Conservation (phyloP, 2,329 filamentous ascomycete genomes). For the Ceratocystis cubensis region DNA sequence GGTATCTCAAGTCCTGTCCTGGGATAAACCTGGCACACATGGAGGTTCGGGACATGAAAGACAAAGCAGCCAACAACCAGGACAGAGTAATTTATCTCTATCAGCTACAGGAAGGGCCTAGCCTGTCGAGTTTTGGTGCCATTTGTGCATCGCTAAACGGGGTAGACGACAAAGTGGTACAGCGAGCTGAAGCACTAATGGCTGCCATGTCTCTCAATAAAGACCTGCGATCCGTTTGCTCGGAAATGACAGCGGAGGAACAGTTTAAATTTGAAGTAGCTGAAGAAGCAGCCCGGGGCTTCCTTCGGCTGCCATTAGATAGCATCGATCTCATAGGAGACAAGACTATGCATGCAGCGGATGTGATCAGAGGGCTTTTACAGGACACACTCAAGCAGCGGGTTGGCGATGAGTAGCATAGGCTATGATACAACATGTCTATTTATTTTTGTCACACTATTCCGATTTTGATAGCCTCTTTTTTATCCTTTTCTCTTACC, state of each 20-base stretch:
- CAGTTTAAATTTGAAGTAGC: conserved; percentile 54
- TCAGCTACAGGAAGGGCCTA: conserved; percentile 53
- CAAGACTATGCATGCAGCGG: conserved; percentile 13
- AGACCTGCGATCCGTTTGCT: conserved; percentile 62
- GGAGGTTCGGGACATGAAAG: conserved; percentile 45
- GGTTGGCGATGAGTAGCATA: not conserved
- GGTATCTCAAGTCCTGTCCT: conserved; percentile 34
- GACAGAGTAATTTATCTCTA: conserved; percentile 66
- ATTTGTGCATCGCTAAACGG: conserved; percentile 80
- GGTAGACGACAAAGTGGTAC: conserved; percentile 56
- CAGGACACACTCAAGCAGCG: not conserved
- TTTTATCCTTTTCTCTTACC: not conserved
- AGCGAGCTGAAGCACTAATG: conserved; percentile 63
- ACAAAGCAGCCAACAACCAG: conserved; percentile 40
- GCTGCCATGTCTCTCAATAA: conserved; percentile 57
- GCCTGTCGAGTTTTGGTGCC: conserved; percentile 70
- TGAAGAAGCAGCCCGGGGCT: conserved; percentile 45
- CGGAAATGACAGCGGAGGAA: conserved; percentile 55
- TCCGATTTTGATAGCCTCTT: not conserved
- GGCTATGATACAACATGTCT: not conserved
- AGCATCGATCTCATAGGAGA: not conserved
- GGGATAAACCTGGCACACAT: conserved; percentile 54
- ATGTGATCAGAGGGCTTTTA: conserved; percentile 13
- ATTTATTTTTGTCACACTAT: not conserved
- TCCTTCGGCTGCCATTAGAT: conserved; percentile 31